A percentile compares a stretch with the other conserved stretches of the same genome.
phyloP scores from a whole-genome alignment of 495 filamentous ascomycete genomes.

The Elaphomyces granulatus region DNA sequence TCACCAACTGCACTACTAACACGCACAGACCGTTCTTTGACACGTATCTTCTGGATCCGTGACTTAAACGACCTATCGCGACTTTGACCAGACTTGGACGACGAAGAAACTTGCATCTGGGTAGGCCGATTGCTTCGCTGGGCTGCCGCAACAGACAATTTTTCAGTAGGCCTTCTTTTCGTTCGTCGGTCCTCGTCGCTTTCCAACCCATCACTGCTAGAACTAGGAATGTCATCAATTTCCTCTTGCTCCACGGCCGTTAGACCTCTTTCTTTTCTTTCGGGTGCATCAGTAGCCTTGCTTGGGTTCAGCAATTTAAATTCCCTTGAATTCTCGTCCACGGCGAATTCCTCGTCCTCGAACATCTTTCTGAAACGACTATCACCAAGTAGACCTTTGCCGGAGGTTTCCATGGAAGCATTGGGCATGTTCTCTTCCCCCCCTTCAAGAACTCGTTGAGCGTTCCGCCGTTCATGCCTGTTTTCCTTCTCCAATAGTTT shows the following conservation, averaged over 20 bases:
- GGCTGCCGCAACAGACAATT: constrained; percentile 28
- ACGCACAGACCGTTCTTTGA: constrained; percentile 30
- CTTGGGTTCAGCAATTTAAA: constrained; percentile 82
- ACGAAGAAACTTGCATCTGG: constrained; percentile 44
- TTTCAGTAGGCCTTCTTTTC: constrained; percentile 40
- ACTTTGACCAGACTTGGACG: constrained; percentile 19
- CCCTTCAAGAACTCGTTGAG: constrained; percentile 40
- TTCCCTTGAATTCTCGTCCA: constrained; percentile 81
- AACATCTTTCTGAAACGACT: constrained; percentile 79
- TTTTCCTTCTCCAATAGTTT: constrained; percentile 68
- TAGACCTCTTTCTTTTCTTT: constrained; percentile 36
- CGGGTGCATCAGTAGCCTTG: constrained; percentile 30
- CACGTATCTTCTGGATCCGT: constrained; percentile 39
- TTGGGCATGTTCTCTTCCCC: constrained; percentile 37
- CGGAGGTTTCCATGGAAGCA: constrained; percentile 15
- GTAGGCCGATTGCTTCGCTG: constrained; percentile 26
- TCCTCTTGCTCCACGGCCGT: constrained; percentile 57
- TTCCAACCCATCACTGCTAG: constrained; percentile 31
- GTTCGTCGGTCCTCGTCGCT: constrained; percentile 27
- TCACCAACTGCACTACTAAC: constrained; percentile 65
- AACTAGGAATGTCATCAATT: constrained; percentile 32
- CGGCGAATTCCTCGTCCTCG: constrained; percentile 79
- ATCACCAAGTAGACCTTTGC: constrained; percentile 55
- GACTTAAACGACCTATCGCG: constrained; percentile 57
- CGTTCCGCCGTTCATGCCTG: constrained; percentile 55